Evolutionary conservation across 768 basidiomycete genomes (phyloP), one percentile per base, ranked within the genome.

Genomic region (Boletellus ananiceps): DNA sequence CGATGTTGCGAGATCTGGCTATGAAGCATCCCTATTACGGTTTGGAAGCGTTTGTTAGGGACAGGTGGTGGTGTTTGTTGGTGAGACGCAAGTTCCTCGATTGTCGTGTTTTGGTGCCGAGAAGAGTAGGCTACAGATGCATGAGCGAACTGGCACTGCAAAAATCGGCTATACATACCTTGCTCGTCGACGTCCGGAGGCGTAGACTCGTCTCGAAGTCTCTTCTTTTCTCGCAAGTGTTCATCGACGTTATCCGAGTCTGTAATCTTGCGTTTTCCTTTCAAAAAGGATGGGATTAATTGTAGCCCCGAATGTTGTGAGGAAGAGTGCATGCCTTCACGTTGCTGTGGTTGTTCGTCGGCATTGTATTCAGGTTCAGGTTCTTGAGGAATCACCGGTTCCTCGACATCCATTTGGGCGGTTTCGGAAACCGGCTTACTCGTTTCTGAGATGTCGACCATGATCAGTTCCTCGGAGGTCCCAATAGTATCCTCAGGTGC

Each of bases 1-100:
- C 88, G 82, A 62, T 93, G 90, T 59, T 84, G 82, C 2, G 85
- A 84, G 51, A 95, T 92, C 52, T 85, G 82, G 13, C 83, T 81
- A 61, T 91, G 85, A 27, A 95, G 74, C 76, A 88, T 81, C 48
- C 76, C 75, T 44, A 96, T 89, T 34, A 93, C 81, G 46, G 79
- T 83, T 63, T 93, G 87, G 63, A 92, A 92, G 29, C 79, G 79
- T 54, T 86, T 88, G 60, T 81, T 74, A 8, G 82, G 66, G 18
- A 67, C 35, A 1, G 63, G 47, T 18, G 67, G 60, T 18, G 54
- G 57, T 9, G 53, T 57, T 54, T 55, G 48, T 29, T 55, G 55
- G 16, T 44, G 47, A 37, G 48, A 42, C 2, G 36, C 52, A 15
- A 47, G 46, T 15, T 67, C 66, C 18, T 54, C 39, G 41, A 44